Base-by-base conservation (phyloP, 225 moss, liverwort and hornwort genomes). In the Rhytidiadelphus loreus region DNA sequence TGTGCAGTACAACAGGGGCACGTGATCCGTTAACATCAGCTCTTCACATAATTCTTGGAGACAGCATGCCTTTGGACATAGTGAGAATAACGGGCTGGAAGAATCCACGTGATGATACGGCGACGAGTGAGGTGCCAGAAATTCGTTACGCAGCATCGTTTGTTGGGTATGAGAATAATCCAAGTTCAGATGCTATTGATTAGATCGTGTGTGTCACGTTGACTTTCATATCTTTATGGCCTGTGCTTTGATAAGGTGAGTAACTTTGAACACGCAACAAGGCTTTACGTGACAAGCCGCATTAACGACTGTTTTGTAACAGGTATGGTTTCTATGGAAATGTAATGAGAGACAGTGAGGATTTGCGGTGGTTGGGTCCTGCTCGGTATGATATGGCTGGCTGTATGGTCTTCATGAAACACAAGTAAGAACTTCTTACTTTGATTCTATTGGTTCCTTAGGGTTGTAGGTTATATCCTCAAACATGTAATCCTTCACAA, bases 311-410 rank as follows among this genome's bases (percentile, higher is more conserved):
- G 80, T 71, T 81, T 74, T 82, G 81, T 57, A 41, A 82, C 94
- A 98, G 97, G 84, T 98, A 97, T 89, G 98, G 98, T 59, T 98
- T 98, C 88, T 98, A 98, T 92, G 98, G 98, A 86, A 97, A 98
- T 86, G 98, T 98, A 52, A 96, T 96, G 95, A 95, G 85, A 82
- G 91, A 92, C 88, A 97, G 98, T 91, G 97, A 96, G 90, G 84
- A 84, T n/a, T 83, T 94, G 71, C 95, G 98, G 63, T 98, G 97
- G 95, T 90, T 96, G 92, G 98, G 98, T 90, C 97, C 96, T 91
- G 93, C 94, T 89, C 94, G 98, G 62, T 98, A 98, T 91, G 98
- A 98, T 77, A 82, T 94, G 78, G 98, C 97, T 87, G 98, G 98
- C 61, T 83, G 89, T 65, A 94, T 94, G 95, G 97, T 93, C 58